A percentile compares a stretch with the other conserved stretches of the same genome.
These are phyloP conservation scores for Phialemonium atrogriseum DNA, from an alignment of 2,329 filamentous ascomycete genomes.

Conservation along the genomic window DNA sequence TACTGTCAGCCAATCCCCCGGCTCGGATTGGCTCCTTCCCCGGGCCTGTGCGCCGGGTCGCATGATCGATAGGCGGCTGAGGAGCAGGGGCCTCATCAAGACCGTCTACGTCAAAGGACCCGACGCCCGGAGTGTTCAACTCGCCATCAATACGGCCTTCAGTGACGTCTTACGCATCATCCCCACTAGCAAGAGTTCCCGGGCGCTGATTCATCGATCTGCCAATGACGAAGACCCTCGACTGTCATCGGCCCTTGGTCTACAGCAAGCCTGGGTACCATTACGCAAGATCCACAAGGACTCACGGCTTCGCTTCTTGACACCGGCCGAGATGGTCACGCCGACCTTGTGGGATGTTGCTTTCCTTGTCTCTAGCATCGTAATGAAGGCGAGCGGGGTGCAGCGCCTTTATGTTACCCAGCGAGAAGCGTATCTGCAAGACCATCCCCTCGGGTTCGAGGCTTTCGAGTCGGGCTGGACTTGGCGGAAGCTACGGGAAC, in stretches of 20 bases:
- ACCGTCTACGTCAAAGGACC: conserved; percentile 52
- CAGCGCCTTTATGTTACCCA: conserved; percentile 70
- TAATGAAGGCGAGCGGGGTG: conserved; percentile 59
- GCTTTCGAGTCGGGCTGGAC: conserved; percentile 53
- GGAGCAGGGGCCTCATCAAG: conserved; percentile 63
- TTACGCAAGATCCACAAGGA: conserved; percentile 70
- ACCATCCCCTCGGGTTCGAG: conserved; percentile 26
- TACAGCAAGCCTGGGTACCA: conserved; percentile 65
- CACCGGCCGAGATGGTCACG: conserved; percentile 64
- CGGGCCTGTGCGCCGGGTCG: conserved; percentile 59
- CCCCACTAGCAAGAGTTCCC: conserved; percentile 13
- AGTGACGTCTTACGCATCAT: conserved; percentile 42
- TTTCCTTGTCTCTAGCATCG: conserved; percentile 61
- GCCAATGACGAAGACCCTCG: conserved; percentile 20
- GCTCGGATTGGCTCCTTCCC: conserved; percentile 56
- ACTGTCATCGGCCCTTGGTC: conserved; percentile 43
- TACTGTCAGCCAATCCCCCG: conserved; percentile 35
- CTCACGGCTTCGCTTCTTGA: conserved; percentile 61
- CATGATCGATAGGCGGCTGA: conserved; percentile 60
- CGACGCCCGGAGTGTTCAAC: conserved; percentile 60
- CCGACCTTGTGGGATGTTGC: conserved; percentile 62
- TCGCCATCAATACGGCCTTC: conserved; percentile 56
- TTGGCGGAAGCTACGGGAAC: conserved; percentile 60
- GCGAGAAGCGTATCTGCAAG: conserved; percentile 65
- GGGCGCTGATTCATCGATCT: conserved; percentile 2